phyloP scores from a whole-genome alignment of 2,329 filamentous ascomycete species.

The Catunica adiposa region DNA sequence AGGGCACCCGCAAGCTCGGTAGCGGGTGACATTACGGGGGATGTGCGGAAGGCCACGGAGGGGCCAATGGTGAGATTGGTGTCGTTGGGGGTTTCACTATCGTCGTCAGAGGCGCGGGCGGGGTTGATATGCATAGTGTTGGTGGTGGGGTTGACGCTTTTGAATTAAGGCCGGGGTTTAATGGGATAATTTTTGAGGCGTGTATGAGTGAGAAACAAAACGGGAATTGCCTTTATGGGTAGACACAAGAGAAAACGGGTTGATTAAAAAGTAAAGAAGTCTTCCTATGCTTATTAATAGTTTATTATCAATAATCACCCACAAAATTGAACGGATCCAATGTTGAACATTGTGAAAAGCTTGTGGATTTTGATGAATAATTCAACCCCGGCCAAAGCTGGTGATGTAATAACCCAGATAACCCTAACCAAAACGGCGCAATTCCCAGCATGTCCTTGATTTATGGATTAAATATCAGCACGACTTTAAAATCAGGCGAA shows the following conservation, averaged over 20 bases:
- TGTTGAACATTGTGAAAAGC: not conserved
- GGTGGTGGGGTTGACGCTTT: not conserved
- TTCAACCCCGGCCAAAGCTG: not conserved
- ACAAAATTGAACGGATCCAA: no score
- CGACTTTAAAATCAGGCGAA: no score
- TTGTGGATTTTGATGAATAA: not conserved
- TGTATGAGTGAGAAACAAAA: not conserved
- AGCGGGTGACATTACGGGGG: not conserved
- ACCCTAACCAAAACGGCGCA: not conserved
- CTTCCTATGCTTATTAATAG: no score
- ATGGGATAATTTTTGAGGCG: not conserved
- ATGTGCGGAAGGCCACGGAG: not conserved
- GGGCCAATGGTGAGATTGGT: slow-evolving; percentile 3
- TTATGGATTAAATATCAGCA: not conserved
- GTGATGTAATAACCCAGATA: not conserved
- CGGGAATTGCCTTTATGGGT: no score
- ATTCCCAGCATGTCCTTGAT: not conserved
- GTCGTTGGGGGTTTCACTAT: slow-evolving; percentile 2
- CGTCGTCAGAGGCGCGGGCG: slow-evolving; percentile 3
- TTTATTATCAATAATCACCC: no score
- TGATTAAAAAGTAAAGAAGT: not conserved
- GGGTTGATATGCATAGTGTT: slow-evolving; percentile 12
- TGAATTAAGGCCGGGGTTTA: not conserved
- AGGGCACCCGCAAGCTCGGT: not conserved
- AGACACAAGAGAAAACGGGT: no score